These are phyloP conservation scores for Pythium brachiatum DNA, from an alignment of 352 stramenopile genomes.

Conservation along the genomic window DNA sequence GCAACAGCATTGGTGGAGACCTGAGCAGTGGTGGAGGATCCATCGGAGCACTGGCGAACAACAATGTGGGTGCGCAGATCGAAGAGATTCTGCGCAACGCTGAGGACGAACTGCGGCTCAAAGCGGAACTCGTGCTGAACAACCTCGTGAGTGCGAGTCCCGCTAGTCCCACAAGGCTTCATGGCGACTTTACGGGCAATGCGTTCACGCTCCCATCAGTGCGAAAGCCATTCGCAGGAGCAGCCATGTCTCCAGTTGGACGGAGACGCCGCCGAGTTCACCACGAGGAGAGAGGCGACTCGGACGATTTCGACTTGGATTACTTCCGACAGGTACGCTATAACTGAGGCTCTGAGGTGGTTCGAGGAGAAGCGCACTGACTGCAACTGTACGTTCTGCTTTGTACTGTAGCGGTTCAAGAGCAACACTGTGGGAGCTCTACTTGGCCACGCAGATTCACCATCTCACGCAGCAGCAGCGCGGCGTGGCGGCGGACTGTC, in stretches of 20 bases:
- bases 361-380: too few species aligned
- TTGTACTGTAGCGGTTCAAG: constrained; percentile 12
- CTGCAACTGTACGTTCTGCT: background rate
- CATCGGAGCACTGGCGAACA: constrained; percentile 12
- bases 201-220: constrained; percentile 14
- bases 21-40: background rate
- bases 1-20: constrained; percentile 20
- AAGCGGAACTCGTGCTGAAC: constrained; percentile 76
- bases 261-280: constrained; percentile 3
- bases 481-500: constrained; percentile 19
- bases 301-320: constrained; percentile 15
- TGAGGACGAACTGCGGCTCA: constrained; percentile 67
- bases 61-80: constrained; percentile 41
- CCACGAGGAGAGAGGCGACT: background rate
- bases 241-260: background rate
- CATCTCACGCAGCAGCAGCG: background rate
- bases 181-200: constrained; percentile 7
- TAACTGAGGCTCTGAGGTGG: too few species aligned
- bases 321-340: constrained; percentile 17
- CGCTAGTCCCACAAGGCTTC: constrained; percentile 24
- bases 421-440: constrained; percentile 2
- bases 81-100: constrained; percentile 71
- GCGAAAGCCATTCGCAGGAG: background rate
- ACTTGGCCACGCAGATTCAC: background rate
- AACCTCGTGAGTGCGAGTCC: constrained; percentile 50